Evolutionary conservation across 2,329 filamentous ascomycete species (phyloP), one percentile per base, ranked within the genome.

Genomic region (Fusarium austroafricanum): DNA sequence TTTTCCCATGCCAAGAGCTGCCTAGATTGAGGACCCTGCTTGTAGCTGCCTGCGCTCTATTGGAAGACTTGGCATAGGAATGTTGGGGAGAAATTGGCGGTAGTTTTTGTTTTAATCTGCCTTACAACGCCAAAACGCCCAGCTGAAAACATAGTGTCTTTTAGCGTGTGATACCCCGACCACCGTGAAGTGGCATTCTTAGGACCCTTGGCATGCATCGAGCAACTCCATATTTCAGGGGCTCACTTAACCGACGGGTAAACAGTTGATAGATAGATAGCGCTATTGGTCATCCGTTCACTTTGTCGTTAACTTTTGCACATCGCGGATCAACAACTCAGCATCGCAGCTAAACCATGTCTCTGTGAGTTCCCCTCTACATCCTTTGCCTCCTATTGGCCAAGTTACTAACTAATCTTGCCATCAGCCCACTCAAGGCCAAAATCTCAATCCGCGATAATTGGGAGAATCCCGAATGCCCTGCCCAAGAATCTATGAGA

Each of bases 381-480:
- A 10, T 6, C 3, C 2, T 12, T 4, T 23, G 6, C 18, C 17
- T 29, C 12, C 29, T 14, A 21, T 33, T 50, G 12, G 26, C 12
- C 18, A 11, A 5, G 18, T 33, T 26, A n/a, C 55, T 67, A 38
- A n/a, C 55, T 67, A 38, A 67, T 14, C 10, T 11, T 9, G 18
- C 2, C 18, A n/a, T 23, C 31, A 84, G 82, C 45, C 81, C 83
- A 0, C 75, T 83, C 51, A 81, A 81, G 67, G 75, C 80, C 42
- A 79, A 79, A 55, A 60, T 83, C 61, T 77, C 76, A 40, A 75
- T 84, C 66, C 81, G 82, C 28, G 81, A 84, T 65, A 67, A 76
- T 51, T 84, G 82, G 82, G 73, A 77, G 29, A 78, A 74, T 12
- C 55, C 73, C 10, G 74, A 77, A 28, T 70, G 76, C 6, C 65